A percentile compares a stretch with the other conserved stretches of the same genome.
These are phyloP conservation scores for Rosa persica DNA, from an alignment of 306 rosid genomes.

Conservation along the genomic window DNA sequence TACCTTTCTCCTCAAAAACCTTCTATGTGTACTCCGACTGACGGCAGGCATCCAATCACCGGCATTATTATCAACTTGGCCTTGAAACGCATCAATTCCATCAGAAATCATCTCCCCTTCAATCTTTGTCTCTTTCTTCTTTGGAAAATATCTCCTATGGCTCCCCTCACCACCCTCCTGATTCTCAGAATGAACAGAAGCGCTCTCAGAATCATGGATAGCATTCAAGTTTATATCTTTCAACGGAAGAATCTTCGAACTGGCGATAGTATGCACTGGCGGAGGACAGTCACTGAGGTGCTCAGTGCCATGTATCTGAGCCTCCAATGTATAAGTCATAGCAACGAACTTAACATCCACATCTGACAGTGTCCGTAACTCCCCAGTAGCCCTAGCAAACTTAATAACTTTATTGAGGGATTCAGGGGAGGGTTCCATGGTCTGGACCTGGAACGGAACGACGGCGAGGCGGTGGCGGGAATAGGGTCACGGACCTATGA, in stretches of 20 bases:
- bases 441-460: conserved; percentile 60
- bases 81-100: conserved; percentile 85
- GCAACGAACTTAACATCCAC: conserved; percentile 85
- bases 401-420: conserved; percentile 71
- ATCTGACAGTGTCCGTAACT: conserved; percentile 82
- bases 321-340: conserved; percentile 70
- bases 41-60: conserved; percentile 92
- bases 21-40: conserved; percentile 85
- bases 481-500: conserved; percentile 85
- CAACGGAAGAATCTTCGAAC: conserved; percentile 76
- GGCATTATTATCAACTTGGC: conserved; percentile 55
- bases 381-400: conserved; percentile 90
- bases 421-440: conserved; percentile 84
- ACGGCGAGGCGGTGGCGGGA: conserved; percentile 92
- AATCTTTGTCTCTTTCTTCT: conserved; percentile 62
- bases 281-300: conserved; percentile 78
- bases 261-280: conserved; percentile 55
- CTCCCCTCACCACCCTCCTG: conserved; percentile 39
- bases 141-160: conserved; percentile 46
- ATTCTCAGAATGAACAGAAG: conserved; percentile 38
- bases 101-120: conserved; percentile 72
- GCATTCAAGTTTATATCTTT: conserved; percentile 66
- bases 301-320: conserved; percentile 70
- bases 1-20: conserved; percentile 77
- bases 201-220: conserved; percentile 45